Percentiles rank a stretch among this genome's conserved stretches.
These are phyloP conservation scores for Pythium dissimile DNA, from an alignment of 352 stramenopile species.

Conservation along the genomic window DNA sequence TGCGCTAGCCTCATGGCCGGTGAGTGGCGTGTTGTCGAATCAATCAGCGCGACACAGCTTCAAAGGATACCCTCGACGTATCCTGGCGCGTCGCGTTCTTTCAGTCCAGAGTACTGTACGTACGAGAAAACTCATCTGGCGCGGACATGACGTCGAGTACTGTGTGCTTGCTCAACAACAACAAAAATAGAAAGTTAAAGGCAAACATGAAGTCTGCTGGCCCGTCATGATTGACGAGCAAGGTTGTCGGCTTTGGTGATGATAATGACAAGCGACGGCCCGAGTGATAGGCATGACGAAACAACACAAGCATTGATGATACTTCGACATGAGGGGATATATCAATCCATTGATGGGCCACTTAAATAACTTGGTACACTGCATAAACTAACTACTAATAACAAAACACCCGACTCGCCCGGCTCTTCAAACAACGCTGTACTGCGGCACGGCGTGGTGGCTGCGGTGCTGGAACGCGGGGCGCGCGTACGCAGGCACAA, in stretches of 20 bases:
- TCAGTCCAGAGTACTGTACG: too few relatives aligned
- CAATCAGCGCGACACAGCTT: not conserved
- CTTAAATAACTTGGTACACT: constrained; percentile 14
- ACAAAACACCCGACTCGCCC: not conserved
- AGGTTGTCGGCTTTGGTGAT: too few relatives aligned
- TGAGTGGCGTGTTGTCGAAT: too few relatives aligned
- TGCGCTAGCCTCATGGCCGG: too few relatives aligned
- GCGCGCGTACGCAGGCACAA: constrained; percentile 9
- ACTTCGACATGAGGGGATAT: constrained; percentile 2
- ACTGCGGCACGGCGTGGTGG: constrained; percentile 24
- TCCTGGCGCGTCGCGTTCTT: constrained; percentile 4
- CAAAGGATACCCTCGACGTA: not conserved
- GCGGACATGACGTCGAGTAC: too few relatives aligned
- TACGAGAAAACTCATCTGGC: too few relatives aligned
- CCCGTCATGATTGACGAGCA: too few relatives aligned
- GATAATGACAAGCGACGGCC: not conserved
- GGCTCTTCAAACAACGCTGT: constrained; percentile 13
- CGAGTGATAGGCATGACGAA: not conserved
- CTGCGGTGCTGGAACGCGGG: constrained; percentile 8
- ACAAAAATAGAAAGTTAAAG: too few relatives aligned
- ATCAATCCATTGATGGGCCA: constrained; percentile 12
- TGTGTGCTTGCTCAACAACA: too few relatives aligned
- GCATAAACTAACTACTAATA: constrained; percentile 1
- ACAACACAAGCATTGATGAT: constrained; percentile 1
- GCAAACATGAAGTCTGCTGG: too few relatives aligned